A percentile compares a stretch with the other conserved stretches of the same genome.
phyloP scores from a whole-genome alignment of 2,329 filamentous ascomycete genomes.

The Xylariaceae sp. region DNA sequence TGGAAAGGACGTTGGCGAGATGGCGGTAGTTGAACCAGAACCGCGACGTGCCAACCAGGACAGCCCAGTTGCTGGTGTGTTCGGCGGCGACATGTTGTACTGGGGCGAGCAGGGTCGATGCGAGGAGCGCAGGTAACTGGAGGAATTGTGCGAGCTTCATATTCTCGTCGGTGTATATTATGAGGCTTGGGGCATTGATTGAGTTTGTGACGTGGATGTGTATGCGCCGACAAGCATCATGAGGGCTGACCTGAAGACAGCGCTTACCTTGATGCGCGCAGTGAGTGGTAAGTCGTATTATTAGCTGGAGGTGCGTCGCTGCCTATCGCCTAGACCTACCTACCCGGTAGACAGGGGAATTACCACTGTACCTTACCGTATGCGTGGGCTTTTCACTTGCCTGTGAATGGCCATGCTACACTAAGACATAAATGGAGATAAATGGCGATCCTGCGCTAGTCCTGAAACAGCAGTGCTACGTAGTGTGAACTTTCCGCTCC shows the following conservation, averaged over 20 bases:
- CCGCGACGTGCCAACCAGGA: slow-evolving; percentile 94
- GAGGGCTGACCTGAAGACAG: background rate
- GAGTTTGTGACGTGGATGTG: background rate
- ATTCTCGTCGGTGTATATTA: background rate
- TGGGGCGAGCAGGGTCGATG: slow-evolving; percentile 43
- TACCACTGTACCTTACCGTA: too few species aligned
- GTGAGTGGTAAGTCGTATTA: too few species aligned
- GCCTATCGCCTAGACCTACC: too few species aligned
- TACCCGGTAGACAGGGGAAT: too few species aligned
- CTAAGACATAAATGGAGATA: background rate
- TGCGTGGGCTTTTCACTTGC: too few species aligned
- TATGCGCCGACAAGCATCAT: background rate
- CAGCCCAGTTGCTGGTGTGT: slow-evolving; percentile 98
- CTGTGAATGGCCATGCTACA: too few species aligned
- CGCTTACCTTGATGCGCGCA: too few species aligned
- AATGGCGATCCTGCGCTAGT: background rate
- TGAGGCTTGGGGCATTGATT: background rate
- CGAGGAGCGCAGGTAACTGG: slow-evolving; percentile 44
- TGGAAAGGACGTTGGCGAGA: slow-evolving; percentile 91
- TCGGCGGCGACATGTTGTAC: slow-evolving; percentile 50
- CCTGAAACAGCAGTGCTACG: background rate
- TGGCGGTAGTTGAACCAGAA: slow-evolving; percentile 99
- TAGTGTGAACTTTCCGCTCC: background rate
- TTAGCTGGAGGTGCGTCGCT: too few species aligned
- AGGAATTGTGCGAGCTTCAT: slow-evolving; percentile 49